A percentile compares a stretch with the other conserved stretches of the same genome.
Conservation (phyloP, 169 alveolate species). For the Cryptosporidium sp. region DNA sequence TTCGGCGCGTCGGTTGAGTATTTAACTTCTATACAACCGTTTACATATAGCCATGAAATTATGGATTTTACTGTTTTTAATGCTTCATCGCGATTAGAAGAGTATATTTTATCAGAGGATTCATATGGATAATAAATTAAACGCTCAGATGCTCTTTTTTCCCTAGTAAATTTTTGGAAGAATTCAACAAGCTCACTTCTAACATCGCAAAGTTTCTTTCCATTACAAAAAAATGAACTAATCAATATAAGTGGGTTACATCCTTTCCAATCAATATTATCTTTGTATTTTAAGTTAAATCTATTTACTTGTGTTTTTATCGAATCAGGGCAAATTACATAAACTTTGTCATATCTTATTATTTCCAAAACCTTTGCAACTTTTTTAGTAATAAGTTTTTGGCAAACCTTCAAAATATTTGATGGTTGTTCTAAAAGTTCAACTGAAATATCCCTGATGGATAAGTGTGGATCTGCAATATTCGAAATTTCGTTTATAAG, state of each 20-base stretch:
- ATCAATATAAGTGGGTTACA: conserved; percentile 36
- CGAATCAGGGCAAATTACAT: neutral
- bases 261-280: conserved; percentile 45
- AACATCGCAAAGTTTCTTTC: conserved; percentile 14
- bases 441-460: conserved; percentile 53
- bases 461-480: conserved; percentile 51
- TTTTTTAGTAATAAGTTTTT: conserved; percentile 2
- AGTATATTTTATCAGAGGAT: neutral
- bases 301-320: neutral
- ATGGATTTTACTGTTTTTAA: conserved; percentile 7
- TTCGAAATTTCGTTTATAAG: conserved; percentile 16
- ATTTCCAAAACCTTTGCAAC: conserved; percentile 24
- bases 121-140: conserved; percentile 41
- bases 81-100: neutral
- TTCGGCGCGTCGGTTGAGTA: conserved; percentile 1
- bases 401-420: conserved; percentile 9
- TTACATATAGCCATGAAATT: conserved; percentile 43
- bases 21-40: conserved; percentile 19
- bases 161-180: neutral
- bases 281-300: conserved; percentile 12
- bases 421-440: conserved; percentile 53
- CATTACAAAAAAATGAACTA: conserved; percentile 65
- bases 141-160: neutral
- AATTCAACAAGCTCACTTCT: conserved; percentile 34
- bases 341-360: conserved; percentile 22